A percentile compares a stretch with the other conserved stretches of the same genome.
phyloP scores from a whole-genome alignment of 768 basidiomycete species.

The Auriscalpium orientale region DNA sequence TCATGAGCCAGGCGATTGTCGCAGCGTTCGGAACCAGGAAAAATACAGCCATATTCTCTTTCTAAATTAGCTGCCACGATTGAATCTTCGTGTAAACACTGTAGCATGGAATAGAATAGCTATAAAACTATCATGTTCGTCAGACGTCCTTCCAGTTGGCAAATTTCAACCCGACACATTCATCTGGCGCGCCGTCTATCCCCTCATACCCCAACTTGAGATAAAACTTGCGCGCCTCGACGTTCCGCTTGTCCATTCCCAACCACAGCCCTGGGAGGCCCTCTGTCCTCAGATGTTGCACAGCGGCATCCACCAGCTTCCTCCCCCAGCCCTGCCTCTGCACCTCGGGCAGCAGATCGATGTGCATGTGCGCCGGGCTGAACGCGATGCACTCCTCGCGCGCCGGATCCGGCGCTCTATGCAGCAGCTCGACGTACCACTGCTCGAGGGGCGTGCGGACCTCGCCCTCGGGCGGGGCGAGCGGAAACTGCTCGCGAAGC shows the following conservation, averaged over 20 bases:
- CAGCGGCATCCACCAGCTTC: slow-evolving; percentile 47
- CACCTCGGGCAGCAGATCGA: slow-evolving; percentile 60
- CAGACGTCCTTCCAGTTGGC: slow-evolving; percentile 18
- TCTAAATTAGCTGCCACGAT: slow-evolving; percentile 26
- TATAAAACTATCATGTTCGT: slow-evolving; percentile 6
- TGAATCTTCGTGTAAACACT: neutral
- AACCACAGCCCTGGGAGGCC: slow-evolving; percentile 54
- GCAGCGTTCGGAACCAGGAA: slow-evolving; percentile 78
- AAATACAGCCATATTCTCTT: slow-evolving; percentile 73
- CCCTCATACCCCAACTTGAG: slow-evolving; percentile 49
- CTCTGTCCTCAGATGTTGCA: slow-evolving; percentile 42
- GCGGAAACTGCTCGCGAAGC: slow-evolving; percentile 49
- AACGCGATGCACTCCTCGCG: slow-evolving; percentile 48
- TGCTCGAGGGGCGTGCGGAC: slow-evolving; percentile 31
- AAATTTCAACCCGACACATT: slow-evolving; percentile 50
- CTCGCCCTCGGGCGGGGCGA: slow-evolving; percentile 10
- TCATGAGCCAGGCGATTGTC: slow-evolving; percentile 78
- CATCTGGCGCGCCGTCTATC: slow-evolving; percentile 44
- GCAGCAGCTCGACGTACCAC: slow-evolving; percentile 29
- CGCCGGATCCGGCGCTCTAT: slow-evolving; percentile 31
- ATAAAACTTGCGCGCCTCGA: slow-evolving; percentile 55
- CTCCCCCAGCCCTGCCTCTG: slow-evolving; percentile 69
- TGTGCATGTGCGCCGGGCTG: slow-evolving; percentile 70
- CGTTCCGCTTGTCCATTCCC: slow-evolving; percentile 59
- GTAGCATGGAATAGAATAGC: neutral